Percentiles rank a stretch among this genome's conserved stretches.
These are phyloP conservation scores for Aspergillus wentii DNA, from an alignment of 495 filamentous ascomycete species.

Conservation along the genomic window DNA sequence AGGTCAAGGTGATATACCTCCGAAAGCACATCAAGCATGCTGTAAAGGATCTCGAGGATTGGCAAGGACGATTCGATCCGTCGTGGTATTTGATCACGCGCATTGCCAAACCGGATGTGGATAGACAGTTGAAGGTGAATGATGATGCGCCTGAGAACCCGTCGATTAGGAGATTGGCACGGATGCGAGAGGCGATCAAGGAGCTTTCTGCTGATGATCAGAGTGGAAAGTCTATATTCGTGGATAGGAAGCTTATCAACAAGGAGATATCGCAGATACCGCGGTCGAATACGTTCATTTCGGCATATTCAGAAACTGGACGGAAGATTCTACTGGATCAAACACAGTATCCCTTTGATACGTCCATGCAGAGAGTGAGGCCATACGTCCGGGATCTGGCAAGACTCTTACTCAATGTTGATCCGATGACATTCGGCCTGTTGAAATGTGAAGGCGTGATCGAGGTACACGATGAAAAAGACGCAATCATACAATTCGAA, in stretches of 20 bases:
- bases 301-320: not conserved
- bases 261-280: not conserved
- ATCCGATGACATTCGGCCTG: constrained; percentile 42
- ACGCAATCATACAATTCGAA: constrained; percentile 3
- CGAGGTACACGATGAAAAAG: not conserved
- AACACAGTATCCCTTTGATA: not conserved
- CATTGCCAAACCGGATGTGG: constrained; percentile 7
- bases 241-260: not conserved
- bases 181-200: not conserved
- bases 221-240: not conserved
- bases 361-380: not conserved
- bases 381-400: constrained; percentile 24
- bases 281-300: not conserved
- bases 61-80: constrained; percentile 20
- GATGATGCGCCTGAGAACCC: not conserved
- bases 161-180: not conserved
- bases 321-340: not conserved
- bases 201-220: not conserved
- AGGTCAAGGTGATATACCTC: not conserved
- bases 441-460: constrained; percentile 37
- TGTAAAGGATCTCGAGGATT: constrained; percentile 14
- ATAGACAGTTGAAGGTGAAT: not conserved
- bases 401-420: constrained; percentile 21
- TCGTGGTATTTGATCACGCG: constrained; percentile 22
- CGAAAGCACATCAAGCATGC: constrained; percentile 3